Evolutionary conservation across 1,139 yeast genomes (phyloP), one percentile per base, ranked within the genome.

Genomic region (Suhomyces choctaworum): DNA sequence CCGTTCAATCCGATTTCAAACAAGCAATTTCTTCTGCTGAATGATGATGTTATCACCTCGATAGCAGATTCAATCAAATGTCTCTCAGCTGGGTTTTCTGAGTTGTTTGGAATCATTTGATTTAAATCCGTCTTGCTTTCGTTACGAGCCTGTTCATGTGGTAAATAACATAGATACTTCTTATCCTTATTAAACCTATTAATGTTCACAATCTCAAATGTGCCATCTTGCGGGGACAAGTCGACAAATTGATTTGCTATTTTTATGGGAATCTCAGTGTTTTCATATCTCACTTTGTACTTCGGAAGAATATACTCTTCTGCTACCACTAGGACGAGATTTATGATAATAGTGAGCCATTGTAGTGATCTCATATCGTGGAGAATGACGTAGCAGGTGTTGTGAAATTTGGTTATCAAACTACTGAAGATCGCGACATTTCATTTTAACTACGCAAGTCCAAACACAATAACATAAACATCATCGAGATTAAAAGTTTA

Each of bases 1-100:
- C 66, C 64, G 33, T 58, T 62, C 4, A 57, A 44, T 21, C 64
- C 67, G 27, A 62, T 56, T 1, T 55, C 54, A 64, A 47, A 56
- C 60, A 70, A 40, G 42, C 73, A 67, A 4, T 43, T 33, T 2
- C 50, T 36, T 7, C 53, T 45, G 6, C 55, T 52, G 39, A 65
- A 58, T 3, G 62, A 43, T 4, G 44, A 38, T 5, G 43, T 29
- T 8, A 66, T 40, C 6, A 50, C 38, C 2, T 47, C 30, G 25
- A 56, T 33, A 37, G 62, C 56, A 40, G 51, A 37, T 16, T 57
- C 41, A 32, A 17, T 70, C 58, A 27, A 51, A 39, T 8, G 53
- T 29, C 25, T 31, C 14, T 41, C 47, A 6, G 46, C 38, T n/a
- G 28, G 16, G 19, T 36, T 22, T n/a, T 25, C 17, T 11, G 30